These are phyloP conservation scores for Lodderomyces theae DNA, from an alignment of 1,139 yeast genomes.

Conservation along the genomic window DNA sequence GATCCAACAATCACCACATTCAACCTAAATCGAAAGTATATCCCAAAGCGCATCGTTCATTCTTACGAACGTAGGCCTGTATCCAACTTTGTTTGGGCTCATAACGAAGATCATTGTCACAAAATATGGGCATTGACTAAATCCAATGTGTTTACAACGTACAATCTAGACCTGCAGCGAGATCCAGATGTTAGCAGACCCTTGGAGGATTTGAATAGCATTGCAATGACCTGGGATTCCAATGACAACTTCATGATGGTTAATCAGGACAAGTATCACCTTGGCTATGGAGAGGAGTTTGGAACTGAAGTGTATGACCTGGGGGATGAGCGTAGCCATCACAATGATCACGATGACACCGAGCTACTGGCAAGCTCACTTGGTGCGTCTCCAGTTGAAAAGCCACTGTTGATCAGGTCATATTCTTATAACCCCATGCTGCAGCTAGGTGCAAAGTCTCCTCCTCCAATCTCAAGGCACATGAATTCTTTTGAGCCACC, in stretches of 20 bases:
- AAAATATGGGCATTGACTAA: conserved; percentile 43
- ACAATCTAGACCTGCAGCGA: conserved; percentile 43
- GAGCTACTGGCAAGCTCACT: conserved; percentile 15
- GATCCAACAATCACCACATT: conserved; percentile 75
- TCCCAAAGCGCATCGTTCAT: conserved; percentile 70
- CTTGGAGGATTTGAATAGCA: conserved; percentile 51
- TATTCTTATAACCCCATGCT: conserved; percentile 21
- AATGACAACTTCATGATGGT: conserved; percentile 51
- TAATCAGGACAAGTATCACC: conserved; percentile 49
- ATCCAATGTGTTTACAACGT: conserved; percentile 50
- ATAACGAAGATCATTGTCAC: conserved; percentile 22
- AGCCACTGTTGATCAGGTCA: conserved; percentile 23
- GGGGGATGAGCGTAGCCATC: background rate
- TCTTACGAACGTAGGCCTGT: conserved; percentile 46
- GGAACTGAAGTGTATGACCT: conserved; percentile 7
- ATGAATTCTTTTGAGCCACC: conserved; percentile 6
- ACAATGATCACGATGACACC: conserved; percentile 6
- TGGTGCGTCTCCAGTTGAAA: conserved; percentile 27
- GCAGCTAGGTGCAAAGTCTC: conserved; percentile 15
- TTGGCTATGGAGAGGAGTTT: conserved; percentile 21
- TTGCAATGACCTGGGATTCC: conserved; percentile 55
- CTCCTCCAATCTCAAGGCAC: conserved; percentile 16
- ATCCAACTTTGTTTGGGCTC: conserved; percentile 46
- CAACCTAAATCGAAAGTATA: conserved; percentile 67
- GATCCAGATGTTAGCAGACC: conserved; percentile 42